Conservation (phyloP, 768 basidiomycete species). For the Lactarius vividus region DNA sequence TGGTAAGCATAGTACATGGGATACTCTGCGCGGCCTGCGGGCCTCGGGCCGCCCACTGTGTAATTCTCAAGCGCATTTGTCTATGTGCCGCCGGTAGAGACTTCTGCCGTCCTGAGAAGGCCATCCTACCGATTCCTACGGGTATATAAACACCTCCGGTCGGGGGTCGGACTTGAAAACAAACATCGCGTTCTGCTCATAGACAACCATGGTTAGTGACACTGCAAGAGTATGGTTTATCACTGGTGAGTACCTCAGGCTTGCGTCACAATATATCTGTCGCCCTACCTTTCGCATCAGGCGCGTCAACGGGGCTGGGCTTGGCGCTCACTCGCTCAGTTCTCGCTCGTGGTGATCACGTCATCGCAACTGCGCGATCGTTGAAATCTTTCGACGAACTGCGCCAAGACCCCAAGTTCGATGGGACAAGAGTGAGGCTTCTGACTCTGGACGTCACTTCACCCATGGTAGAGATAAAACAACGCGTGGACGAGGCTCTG, state of each 20-base stretch:
- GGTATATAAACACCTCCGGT: neutral
- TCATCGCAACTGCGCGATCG: constrained; percentile 15
- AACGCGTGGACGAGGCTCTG: constrained; percentile 5
- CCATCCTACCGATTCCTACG: neutral
- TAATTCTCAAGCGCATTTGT: too few species aligned
- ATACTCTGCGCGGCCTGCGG: too few species aligned
- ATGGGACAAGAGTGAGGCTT: constrained; percentile 1
- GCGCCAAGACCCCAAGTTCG: neutral
- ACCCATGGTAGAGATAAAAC: constrained; percentile 12
- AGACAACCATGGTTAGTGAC: neutral
- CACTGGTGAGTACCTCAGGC: constrained; percentile 12
- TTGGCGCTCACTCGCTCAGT: constrained; percentile 15
- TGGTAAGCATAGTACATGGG: too few species aligned
- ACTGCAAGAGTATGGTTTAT: constrained; percentile 19
- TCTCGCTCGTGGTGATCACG: constrained; percentile 18
- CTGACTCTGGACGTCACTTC: constrained; percentile 16
- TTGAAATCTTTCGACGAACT: constrained; percentile 3
- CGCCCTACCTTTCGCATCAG: neutral
- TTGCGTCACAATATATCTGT: neutral
- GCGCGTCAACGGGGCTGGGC: constrained; percentile 19
- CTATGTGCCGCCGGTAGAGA: neutral
- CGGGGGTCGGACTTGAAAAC: neutral
- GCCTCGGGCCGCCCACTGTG: too few species aligned
- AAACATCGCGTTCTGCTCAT: neutral
- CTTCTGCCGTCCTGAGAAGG: neutral